Base-by-base conservation (phyloP, 2,329 filamentous ascomycete genomes). In the Aspergillus fijiensis region DNA sequence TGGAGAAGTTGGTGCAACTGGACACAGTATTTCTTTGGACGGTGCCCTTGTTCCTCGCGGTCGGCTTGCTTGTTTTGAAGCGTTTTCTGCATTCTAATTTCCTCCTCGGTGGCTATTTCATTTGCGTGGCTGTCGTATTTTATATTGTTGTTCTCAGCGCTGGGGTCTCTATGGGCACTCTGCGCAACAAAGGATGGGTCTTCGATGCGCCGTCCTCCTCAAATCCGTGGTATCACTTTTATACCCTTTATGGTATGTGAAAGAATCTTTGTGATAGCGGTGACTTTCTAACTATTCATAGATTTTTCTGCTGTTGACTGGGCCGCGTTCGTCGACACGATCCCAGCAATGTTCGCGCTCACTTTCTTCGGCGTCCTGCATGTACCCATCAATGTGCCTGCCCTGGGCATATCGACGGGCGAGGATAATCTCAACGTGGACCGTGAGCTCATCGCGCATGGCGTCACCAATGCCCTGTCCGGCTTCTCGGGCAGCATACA, bases 281-380 rank as follows among this genome's bases (percentile, higher is more conserved):
- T 58, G 19, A 14, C 25, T 0, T 4, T 23, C 59, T 67, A 35
- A 67, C 58, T 4, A 5, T 25, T 12, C 12, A 7, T 47, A 95
- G 91, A 95, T 70, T 91, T 96, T 69, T 82, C 88, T 52, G 82
- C 89, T 25, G 89, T 98, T 3, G 85, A 93, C 67, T 96, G 91
- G 90, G 83, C 84, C 49, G 95, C 94, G 2, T 84, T 99, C 52
- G 79, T 83, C n/a, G 88, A 92, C 69, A 93, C 90, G 1, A 84
- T 97, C 31, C 95, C 95, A 0, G 93, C 95, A 31, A 98, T 99
- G 91, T 87, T 99, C 69, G 95, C 95, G 0, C 80, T 99, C 62
- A 98, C 95, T 0, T 99, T 99, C 80, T 99, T 99, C 70, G 95
- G 95, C 55, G 89, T 99, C 58, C 84, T 99, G 2, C 95, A 99